Base-by-base conservation (phyloP, 106 monocot species). In the Platanthera guangdongensis region DNA sequence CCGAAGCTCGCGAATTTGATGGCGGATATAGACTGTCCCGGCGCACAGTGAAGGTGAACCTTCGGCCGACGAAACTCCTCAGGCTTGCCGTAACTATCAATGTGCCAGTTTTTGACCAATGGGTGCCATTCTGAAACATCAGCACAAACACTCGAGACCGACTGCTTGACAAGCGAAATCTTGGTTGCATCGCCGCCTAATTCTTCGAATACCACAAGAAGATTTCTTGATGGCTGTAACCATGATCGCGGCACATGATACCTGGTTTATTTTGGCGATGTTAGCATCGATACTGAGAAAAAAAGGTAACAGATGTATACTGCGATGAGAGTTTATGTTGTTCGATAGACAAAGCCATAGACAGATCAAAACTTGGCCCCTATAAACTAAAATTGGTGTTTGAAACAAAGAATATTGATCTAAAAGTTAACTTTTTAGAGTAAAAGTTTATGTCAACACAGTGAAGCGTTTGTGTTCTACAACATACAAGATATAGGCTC, bases 1-100 rank as follows among this genome's bases (percentile, higher is more conserved):
- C 97, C 97, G 72, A 94, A 97, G 81, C 93, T 97, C 4, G 94
- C 97, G 68, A 97, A 97, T 71, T 89, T 97, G 79, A 97, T 94
- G 32, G 89, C 84, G 5, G 93, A 91, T 47, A 97, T 97, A 7
- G 83, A 78, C 74, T 94, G 93, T 25, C 97, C 91, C 4, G 83
- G 76, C 21, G 89, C 81, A 64, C 97, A 97, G 8, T 60, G 85
- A 54, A 97, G 80, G 77, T 97, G 93, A 45, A 97, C 84, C 75
- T 93, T 94, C 5, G 97, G 81, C 64, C 73, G 69, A 57, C 57
- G 88, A 72, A 67, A 30, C 69, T 88, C 82, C 79, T 86, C 91
- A 3, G 86, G 73, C 77, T 89, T 77, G 7, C 88, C 90, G 50
- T 83, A 76, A 47, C 75, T 85, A 1, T 94, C 92, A 18, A 94